Percentiles rank a stretch among this genome's conserved stretches.
phyloP scores from a whole-genome alignment of 2,329 filamentous ascomycete genomes.

The Penicillium sp. region DNA sequence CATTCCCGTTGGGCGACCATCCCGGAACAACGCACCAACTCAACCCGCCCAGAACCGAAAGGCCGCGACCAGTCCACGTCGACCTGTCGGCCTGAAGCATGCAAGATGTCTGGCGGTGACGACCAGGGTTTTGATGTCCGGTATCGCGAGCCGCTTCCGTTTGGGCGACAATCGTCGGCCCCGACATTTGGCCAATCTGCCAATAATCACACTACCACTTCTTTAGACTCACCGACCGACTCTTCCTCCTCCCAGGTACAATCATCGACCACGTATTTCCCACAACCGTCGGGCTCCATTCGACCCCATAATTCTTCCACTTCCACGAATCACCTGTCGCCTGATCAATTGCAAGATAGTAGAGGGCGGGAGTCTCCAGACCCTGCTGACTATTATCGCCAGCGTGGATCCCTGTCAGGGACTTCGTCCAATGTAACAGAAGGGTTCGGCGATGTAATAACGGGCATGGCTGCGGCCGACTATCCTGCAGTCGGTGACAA shows the following conservation, averaged over 20 bases:
- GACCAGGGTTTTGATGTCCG: conserved; percentile 40
- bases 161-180: conserved; percentile 33
- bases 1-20: conserved; percentile 34
- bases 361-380: conserved; percentile 37
- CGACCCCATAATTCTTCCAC: conserved; percentile 10
- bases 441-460: conserved; percentile 17
- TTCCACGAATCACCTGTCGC: conserved; percentile 22
- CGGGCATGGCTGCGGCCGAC: conserved; percentile 19
- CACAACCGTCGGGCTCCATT: conserved; percentile 20
- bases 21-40: conserved; percentile 41
- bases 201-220: conserved; percentile 12
- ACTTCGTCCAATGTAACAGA: conserved; percentile 27
- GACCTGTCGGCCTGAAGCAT: conserved; percentile 31
- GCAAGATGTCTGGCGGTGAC: conserved; percentile 46
- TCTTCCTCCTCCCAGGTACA: conserved; percentile 21
- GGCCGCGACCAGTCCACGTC: conserved; percentile 32
- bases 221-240: conserved; percentile 31
- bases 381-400: conserved; percentile 54
- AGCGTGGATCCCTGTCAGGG: conserved; percentile 35
- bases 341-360: conserved; percentile 11
- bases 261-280: conserved; percentile 29
- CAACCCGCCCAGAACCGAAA: conserved; percentile 30
- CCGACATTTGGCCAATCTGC: conserved; percentile 17
- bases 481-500: conserved; percentile 16
- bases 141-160: conserved; percentile 29